Percentiles rank a stretch among this genome's conserved stretches.
Evolutionary conservation across 1,284 basidiomycete genomes (phyloP).

Genomic region (Sporisorium scitamineum): DNA sequence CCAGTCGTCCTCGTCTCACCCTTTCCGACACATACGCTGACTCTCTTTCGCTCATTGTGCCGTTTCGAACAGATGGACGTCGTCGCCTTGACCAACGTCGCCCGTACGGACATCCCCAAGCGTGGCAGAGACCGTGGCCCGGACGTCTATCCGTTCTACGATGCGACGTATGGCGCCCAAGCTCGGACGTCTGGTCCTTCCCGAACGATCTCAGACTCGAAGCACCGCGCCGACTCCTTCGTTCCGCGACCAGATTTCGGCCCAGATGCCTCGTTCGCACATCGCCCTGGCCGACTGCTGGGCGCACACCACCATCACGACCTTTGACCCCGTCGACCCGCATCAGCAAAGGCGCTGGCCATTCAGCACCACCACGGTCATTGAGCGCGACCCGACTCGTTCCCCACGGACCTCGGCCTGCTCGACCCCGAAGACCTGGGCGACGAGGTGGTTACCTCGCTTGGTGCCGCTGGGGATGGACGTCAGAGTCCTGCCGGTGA

Average conservation of each 20-base stretch:
- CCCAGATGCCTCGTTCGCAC: not conserved
- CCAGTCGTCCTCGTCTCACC: too few relatives aligned
- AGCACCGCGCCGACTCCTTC: not conserved
- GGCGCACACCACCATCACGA: not conserved
- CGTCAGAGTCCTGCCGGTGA: not conserved
- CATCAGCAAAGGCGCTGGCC: not conserved
- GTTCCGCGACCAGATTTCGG: not conserved
- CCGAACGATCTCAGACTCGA: too few relatives aligned
- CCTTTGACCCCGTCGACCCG: not conserved
- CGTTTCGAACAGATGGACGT: not conserved
- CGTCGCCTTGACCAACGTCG: not conserved
- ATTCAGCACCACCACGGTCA: not conserved
- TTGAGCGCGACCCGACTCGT: not conserved
- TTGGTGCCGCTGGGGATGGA: not conserved
- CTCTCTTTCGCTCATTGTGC: not conserved
- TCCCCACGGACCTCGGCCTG: not conserved
- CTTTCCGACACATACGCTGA: not conserved
- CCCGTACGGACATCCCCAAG: not conserved
- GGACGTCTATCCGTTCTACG: not conserved
- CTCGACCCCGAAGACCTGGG: not conserved
- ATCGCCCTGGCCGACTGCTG: not conserved
- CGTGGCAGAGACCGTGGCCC: not conserved
- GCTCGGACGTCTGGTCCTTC: not conserved
- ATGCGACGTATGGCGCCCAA: not conserved
- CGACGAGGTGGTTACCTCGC: not conserved